A percentile compares a stretch with the other conserved stretches of the same genome.
These are phyloP conservation scores for Nicotiana noctiflora DNA, from an alignment of 257 asterid genomes.

Conservation along the genomic window DNA sequence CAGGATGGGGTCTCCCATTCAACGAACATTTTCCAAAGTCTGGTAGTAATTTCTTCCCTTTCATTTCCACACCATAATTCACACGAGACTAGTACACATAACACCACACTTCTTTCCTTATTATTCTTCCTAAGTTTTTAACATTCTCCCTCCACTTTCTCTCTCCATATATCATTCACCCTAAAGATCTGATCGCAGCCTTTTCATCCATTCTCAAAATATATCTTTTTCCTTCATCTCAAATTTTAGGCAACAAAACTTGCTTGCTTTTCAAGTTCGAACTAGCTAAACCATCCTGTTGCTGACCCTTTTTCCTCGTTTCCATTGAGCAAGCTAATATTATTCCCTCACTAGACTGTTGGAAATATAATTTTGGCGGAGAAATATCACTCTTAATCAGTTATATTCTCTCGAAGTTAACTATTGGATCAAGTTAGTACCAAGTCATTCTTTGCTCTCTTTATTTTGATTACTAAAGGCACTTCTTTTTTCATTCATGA, in stretches of 20 bases:
- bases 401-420: too few relatives aligned
- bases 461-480: neutral
- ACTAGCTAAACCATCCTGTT: neutral
- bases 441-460: neutral
- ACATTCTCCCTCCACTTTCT: neutral
- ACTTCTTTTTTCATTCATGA: neutral
- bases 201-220: neutral
- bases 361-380: too few relatives aligned
- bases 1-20: slow-evolving; percentile 53
- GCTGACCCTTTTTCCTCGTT: neutral
- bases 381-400: too few relatives aligned
- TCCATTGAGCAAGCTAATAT: neutral
- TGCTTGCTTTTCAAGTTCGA: neutral
- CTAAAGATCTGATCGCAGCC: neutral
- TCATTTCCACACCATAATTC: slow-evolving; percentile 6
- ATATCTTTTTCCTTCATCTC: neutral
- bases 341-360: neutral
- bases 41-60: slow-evolving; percentile 12
- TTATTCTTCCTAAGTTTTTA: neutral
- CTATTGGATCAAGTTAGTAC: neutral
- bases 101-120: neutral
- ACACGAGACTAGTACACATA: slow-evolving; percentile 9
- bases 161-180: neutral
- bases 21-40: slow-evolving; percentile 58
- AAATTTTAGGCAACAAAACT: neutral